Evolutionary conservation across 495 filamentous ascomycete species (phyloP).

Genomic region (Extremus antarcticus): DNA sequence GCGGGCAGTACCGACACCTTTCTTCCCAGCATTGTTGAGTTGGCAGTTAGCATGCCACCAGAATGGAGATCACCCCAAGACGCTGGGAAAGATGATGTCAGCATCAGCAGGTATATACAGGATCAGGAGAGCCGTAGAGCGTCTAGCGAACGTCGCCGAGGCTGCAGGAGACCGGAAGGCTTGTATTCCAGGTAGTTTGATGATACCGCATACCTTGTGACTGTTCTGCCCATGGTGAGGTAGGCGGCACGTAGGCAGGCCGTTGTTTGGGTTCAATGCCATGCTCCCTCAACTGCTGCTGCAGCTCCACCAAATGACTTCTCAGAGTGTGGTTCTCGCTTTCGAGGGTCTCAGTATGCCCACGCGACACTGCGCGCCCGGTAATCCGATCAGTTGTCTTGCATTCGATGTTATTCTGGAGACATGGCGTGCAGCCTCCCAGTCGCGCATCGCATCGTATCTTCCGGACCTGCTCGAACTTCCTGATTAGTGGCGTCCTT

Average conservation of each 20-base stretch:
- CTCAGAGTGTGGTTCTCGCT: constrained; percentile 35
- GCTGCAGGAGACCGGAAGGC: no score
- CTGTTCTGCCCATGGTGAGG: background rate
- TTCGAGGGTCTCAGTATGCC: constrained; percentile 48
- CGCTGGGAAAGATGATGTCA: no score
- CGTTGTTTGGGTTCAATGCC: constrained; percentile 22
- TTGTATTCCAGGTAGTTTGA: no score
- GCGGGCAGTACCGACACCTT: constrained; percentile 24
- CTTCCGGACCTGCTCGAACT: constrained; percentile 57
- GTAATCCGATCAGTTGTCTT: constrained; percentile 78
- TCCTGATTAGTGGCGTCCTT: no score
- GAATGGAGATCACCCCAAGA: no score
- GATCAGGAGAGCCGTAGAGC: no score
- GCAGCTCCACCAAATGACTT: constrained; percentile 24
- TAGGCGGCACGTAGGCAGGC: background rate
- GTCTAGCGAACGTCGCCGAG: no score
- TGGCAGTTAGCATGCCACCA: no score
- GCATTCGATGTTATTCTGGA: constrained; percentile 59
- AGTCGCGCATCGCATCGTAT: constrained; percentile 68
- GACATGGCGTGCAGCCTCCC: constrained; percentile 65
- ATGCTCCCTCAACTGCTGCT: constrained; percentile 28
- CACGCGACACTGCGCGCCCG: constrained; percentile 66
- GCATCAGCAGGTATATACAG: no score
- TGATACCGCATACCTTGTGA: background rate
- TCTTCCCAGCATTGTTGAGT: background rate